Evolutionary conservation across 148 eudicot species (phyloP).

Genomic region (Drosera capensis): DNA sequence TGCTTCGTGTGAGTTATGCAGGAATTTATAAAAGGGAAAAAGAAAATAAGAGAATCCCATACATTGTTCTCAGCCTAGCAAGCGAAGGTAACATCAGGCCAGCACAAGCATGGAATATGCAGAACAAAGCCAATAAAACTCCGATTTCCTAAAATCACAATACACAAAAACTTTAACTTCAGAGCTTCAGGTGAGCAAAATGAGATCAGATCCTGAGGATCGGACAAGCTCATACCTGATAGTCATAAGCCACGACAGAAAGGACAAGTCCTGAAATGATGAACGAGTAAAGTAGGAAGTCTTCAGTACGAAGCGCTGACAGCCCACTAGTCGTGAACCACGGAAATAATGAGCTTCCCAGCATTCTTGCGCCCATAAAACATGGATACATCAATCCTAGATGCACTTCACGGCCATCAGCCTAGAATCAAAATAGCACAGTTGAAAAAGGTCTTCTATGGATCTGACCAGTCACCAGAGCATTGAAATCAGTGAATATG

Average conservation of each 20-base stretch:
- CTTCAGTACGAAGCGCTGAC: slow-evolving; percentile 54
- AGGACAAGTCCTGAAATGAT: slow-evolving; percentile 35
- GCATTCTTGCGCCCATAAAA: slow-evolving; percentile 83
- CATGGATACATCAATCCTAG: slow-evolving; percentile 85
- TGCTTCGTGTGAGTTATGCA: not conserved
- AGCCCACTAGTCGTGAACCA: slow-evolving; percentile 63
- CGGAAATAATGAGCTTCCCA: slow-evolving; percentile 82
- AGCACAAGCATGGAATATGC: slow-evolving; percentile 54
- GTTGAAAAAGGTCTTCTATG: not conserved
- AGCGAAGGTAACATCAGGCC: slow-evolving; percentile 83
- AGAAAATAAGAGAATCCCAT: slow-evolving; percentile 5
- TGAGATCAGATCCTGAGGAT: not conserved
- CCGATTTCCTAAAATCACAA: slow-evolving; percentile 59
- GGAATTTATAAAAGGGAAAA: not conserved
- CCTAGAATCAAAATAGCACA: slow-evolving; percentile 24
- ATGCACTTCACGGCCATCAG: slow-evolving; percentile 83
- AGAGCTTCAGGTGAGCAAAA: not conserved
- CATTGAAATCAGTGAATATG: not conserved
- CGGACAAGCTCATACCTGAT: slow-evolving; percentile 42
- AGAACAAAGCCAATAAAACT: slow-evolving; percentile 53
- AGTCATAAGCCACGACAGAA: slow-evolving; percentile 75
- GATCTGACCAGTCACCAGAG: too few relatives aligned
- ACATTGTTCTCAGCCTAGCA: slow-evolving; percentile 82
- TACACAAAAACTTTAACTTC: not conserved
- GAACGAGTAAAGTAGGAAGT: slow-evolving; percentile 48